Percentiles rank a stretch among this genome's conserved stretches.
Evolutionary conservation across 371 early-diverging fungal genomes (phyloP).

Genomic region (Actinomucor elegans): DNA sequence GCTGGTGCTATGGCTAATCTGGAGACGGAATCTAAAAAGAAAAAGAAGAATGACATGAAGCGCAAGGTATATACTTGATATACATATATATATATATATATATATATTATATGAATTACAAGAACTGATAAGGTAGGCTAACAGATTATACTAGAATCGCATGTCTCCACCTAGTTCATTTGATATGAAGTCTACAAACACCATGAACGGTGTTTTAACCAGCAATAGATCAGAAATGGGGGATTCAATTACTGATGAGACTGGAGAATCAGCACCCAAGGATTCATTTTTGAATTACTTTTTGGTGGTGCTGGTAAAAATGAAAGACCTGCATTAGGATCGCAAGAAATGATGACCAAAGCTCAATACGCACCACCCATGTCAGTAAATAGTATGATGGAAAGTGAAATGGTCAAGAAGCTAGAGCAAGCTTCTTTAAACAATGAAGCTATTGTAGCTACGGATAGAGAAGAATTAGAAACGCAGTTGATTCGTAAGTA

Average conservation of each 20-base stretch:
- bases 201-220: constrained; percentile 1
- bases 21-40: constrained; percentile 53
- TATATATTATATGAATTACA: too few relatives aligned
- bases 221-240: background rate
- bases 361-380: constrained; percentile 35
- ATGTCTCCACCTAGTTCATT: constrained; percentile 7
- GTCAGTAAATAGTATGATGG: constrained; percentile 47
- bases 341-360: constrained; percentile 35
- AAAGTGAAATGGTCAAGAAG: constrained; percentile 43
- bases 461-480: constrained; percentile 83
- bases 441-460: constrained; percentile 33
- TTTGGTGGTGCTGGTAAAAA: constrained; percentile 64
- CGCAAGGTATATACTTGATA: constrained; percentile 18
- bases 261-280: constrained; percentile 20
- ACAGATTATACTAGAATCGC: background rate
- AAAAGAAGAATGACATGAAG: constrained; percentile 39
- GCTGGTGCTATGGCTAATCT: constrained; percentile 76
- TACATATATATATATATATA: background rate
- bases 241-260: background rate
- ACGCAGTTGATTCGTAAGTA: constrained; percentile 80
- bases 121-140: too few relatives aligned
- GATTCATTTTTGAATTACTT: constrained; percentile 78
- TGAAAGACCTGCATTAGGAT: constrained; percentile 44
- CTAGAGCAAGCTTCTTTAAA: constrained; percentile 36
- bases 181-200: constrained; percentile 8